phyloP scores from a whole-genome alignment of 1,284 basidiomycete genomes.

The Meira nashicola region DNA sequence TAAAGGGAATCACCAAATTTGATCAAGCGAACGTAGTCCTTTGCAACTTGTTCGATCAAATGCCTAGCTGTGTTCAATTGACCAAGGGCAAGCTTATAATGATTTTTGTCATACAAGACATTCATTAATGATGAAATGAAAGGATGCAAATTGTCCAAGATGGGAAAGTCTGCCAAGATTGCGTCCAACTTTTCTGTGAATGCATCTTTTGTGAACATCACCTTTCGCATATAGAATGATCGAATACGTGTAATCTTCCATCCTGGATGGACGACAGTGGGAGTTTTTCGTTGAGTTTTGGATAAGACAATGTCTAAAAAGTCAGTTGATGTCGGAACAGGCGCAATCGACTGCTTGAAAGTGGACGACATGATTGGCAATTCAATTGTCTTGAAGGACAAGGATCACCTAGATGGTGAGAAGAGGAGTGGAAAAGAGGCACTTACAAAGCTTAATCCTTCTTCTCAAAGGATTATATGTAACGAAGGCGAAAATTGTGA shows the following conservation, averaged over 20 bases:
- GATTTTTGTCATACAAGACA: constrained; percentile 53
- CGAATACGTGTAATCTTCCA: constrained; percentile 96
- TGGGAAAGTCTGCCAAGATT: constrained; percentile 91
- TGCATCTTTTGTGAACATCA: constrained; percentile 96
- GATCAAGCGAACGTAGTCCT: constrained; percentile 51
- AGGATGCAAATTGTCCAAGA: constrained; percentile 66
- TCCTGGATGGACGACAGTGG: constrained; percentile 73
- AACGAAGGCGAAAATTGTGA: too few relatives aligned
- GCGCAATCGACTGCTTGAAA: constrained; percentile 65
- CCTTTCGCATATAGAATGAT: constrained; percentile 93
- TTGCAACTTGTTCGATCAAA: constrained; percentile 52
- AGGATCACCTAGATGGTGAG: too few relatives aligned
- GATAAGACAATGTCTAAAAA: constrained; percentile 91
- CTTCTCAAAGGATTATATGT: too few relatives aligned
- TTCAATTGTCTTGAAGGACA: too few relatives aligned
- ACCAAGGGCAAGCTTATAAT: constrained; percentile 52
- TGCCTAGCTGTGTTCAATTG: constrained; percentile 52
- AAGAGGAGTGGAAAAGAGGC: too few relatives aligned
- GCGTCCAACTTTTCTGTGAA: constrained; percentile 94
- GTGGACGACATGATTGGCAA: constrained; percentile 25
- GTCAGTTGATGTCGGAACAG: constrained; percentile 89
- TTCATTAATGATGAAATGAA: constrained; percentile 52
- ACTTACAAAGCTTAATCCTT: too few relatives aligned
- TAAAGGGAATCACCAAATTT: constrained; percentile 52
- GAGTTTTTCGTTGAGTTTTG: constrained; percentile 93